Evolutionary conservation across 208 protist genomes (phyloP), one percentile per base, ranked within the genome.

Genomic region (Naegleria lovaniensis): DNA sequence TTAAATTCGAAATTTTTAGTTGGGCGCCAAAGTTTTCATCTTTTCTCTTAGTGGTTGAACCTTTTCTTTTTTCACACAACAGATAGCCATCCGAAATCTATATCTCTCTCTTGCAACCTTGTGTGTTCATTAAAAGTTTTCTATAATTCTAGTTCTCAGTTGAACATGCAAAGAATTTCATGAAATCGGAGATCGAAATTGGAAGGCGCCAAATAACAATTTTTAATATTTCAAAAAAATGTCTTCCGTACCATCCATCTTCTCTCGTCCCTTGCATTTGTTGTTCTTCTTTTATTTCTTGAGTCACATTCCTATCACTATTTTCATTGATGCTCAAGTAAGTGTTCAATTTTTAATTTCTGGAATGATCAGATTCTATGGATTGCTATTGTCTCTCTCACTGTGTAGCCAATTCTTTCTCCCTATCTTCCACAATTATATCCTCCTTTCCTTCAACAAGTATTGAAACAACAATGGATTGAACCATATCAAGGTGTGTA

Each of bases 271-370:
- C 5, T 36, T 79, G 16, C 67, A 85, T 48, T 43, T 85, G 36
- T 29, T 85, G 39, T 39, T 85, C 39, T 40, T 85, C 38, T 48
- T 85, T 0, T 85, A 85, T 29, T 85, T 85, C 25, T 13, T 85
- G 11, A 43, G 22, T 43, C 83, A 85, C 83, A 85, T 85, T 51
- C 83, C 83, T 29, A 85, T 85, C 15, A 85, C 83, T 0, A 85
- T 85, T 15, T 48, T 85, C 5, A 43, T 85, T 85, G 83, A 85
- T 29, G 6, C 83, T 85, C 83, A 85, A 85, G 83, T 85, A 85
- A 40, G 33, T 51, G 5, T 85, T n/a, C n/a, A n/a, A n/a, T n/a
- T n/a, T n/a, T n/a, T n/a, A n/a, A 67, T 67, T 29, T 3, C 55
- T 67, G 19, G 0, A 75, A n/a, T 75, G 19, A 75, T 22, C 25